phyloP scores from a whole-genome alignment of 495 filamentous ascomycete genomes.

The Annulohypoxylon maeteangense region DNA sequence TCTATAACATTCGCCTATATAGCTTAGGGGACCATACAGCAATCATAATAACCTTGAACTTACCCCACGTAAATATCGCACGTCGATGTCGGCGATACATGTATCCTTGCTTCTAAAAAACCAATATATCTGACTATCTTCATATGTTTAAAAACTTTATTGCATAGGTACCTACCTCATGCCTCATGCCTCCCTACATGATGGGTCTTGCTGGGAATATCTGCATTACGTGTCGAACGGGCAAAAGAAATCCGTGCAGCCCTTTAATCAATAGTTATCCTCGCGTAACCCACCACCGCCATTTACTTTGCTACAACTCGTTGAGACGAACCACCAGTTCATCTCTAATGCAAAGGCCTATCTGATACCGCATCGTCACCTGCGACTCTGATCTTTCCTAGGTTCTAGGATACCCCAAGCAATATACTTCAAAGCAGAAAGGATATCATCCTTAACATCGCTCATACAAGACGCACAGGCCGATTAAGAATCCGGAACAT shows the following conservation, averaged over 20 bases:
- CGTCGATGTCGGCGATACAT: neutral
- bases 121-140: neutral
- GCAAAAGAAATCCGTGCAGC: conserved; percentile 17
- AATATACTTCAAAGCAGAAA: neutral
- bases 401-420: neutral
- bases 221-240: conserved; percentile 14
- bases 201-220: neutral
- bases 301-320: neutral
- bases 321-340: neutral
- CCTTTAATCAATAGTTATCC: conserved; percentile 11
- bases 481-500: conserved; percentile 35
- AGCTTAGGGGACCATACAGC: neutral
- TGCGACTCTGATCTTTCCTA: neutral
- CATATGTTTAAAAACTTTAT: neutral
- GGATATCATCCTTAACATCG: neutral
- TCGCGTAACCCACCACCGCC: conserved; percentile 11
- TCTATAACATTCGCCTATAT: neutral
- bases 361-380: conserved; percentile 1
- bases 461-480: conserved; percentile 41
- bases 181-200: no score
- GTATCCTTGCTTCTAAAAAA: neutral
- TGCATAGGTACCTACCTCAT: no score
- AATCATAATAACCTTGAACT: neutral
- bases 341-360: conserved; percentile 7
- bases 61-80: conserved; percentile 8